Conservation (phyloP, 441 rosid species). For the Biscutella laevigata region DNA sequence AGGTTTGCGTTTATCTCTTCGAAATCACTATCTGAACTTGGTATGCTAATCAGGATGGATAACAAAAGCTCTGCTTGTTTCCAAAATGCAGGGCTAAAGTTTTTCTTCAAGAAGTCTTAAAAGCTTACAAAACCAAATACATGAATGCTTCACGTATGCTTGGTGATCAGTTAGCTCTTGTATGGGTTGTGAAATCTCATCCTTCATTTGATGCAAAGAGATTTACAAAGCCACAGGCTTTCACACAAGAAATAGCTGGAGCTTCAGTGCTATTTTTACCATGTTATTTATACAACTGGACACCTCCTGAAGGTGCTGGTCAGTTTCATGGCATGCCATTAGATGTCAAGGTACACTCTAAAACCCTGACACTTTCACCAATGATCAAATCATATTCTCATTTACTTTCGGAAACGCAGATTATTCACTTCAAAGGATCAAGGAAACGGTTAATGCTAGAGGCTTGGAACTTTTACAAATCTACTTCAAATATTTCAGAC, state of each 20-base stretch:
- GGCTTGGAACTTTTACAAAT: constrained; percentile 68
- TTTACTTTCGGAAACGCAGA: constrained; percentile 30
- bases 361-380: background rate
- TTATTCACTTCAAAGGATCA: constrained; percentile 91
- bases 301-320: constrained; percentile 98
- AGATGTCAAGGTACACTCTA: constrained; percentile 65
- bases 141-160: constrained; percentile 85
- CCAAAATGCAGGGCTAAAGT: constrained; percentile 52
- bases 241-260: constrained; percentile 49
- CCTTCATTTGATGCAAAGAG: constrained; percentile 54
- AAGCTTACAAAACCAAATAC: constrained; percentile 62
- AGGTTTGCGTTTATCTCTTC: constrained; percentile 36
- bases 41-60: background rate
- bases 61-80: background rate
- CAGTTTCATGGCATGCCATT: constrained; percentile 98
- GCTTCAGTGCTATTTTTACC: constrained; percentile 69
- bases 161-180: constrained; percentile 89
- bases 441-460: constrained; percentile 94
- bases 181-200: constrained; percentile 55
- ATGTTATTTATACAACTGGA: constrained; percentile 81
- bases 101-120: constrained; percentile 54
- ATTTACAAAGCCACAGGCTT: constrained; percentile 55
- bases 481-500: constrained; percentile 47
- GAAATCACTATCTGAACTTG: background rate
- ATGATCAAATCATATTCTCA: background rate